Percentiles rank a stretch among this genome's conserved stretches.
Evolutionary conservation across 257 asterid species (phyloP).

Genomic region (Hygrophila difformis): DNA sequence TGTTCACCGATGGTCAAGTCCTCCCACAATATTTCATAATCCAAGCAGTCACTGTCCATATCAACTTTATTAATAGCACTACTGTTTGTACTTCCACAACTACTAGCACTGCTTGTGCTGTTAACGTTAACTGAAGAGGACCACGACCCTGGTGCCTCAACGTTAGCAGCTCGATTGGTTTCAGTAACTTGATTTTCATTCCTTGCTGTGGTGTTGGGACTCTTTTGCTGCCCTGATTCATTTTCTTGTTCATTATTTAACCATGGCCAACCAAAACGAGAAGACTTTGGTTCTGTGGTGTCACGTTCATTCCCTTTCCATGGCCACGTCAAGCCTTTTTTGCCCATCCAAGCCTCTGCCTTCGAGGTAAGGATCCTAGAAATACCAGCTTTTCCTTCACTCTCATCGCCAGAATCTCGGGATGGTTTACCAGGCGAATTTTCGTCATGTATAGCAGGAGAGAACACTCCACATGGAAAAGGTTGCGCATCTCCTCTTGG

Average conservation of each 20-base stretch:
- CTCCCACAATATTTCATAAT: constrained; percentile 91
- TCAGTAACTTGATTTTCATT: constrained; percentile 42
- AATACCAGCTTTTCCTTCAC: constrained; percentile 61
- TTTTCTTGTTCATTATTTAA: constrained; percentile 51
- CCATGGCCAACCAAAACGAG: constrained; percentile 75
- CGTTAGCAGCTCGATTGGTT: constrained; percentile 32
- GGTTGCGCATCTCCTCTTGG: constrained; percentile 70
- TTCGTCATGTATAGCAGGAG: constrained; percentile 35
- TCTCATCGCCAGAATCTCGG: constrained; percentile 64
- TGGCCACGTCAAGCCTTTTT: constrained; percentile 68
- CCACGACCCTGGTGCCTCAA: constrained; percentile 88
- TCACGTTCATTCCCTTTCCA: constrained; percentile 75
- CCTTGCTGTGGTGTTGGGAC: constrained; percentile 23
- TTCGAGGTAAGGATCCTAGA: constrained; percentile 62
- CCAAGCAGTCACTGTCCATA: constrained; percentile 59
- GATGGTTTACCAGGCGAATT: constrained; percentile 32
- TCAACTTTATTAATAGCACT: constrained; percentile 66
- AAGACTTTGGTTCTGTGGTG: constrained; percentile 45
- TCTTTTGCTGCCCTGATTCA: constrained; percentile 40
- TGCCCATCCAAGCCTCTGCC: constrained; percentile 87
- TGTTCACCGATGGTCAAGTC: constrained; percentile 89
- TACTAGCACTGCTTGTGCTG: constrained; percentile 85
- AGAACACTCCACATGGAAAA: constrained; percentile 64
- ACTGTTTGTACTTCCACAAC: constrained; percentile 74
- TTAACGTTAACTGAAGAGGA: constrained; percentile 64